Evolutionary conservation across 306 rosid genomes (phyloP).

Genomic region (Gleditsia sinensis): DNA sequence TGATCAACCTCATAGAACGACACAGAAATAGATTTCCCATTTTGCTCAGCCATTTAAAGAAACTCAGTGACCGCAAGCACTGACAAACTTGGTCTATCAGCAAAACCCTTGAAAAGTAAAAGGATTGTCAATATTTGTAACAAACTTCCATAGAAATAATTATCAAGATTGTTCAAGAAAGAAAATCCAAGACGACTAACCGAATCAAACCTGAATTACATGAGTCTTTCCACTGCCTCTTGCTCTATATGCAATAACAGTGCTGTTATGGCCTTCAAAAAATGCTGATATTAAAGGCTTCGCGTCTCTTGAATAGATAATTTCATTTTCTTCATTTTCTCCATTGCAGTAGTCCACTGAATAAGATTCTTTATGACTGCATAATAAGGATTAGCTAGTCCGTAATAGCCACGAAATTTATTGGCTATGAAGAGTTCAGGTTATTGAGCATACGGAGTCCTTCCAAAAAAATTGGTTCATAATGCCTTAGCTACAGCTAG

Average conservation of each 20-base stretch:
- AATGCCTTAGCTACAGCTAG: neutral
- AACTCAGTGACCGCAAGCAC: constrained; percentile 62
- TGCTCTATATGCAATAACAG: constrained; percentile 81
- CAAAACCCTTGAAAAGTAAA: constrained; percentile 65
- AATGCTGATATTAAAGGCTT: constrained; percentile 61
- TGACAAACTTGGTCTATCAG: constrained; percentile 73
- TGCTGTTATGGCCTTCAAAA: constrained; percentile 71
- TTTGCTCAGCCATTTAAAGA: constrained; percentile 58
- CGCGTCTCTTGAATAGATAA: constrained; percentile 65
- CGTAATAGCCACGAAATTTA: neutral
- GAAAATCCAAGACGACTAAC: neutral
- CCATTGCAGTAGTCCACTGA: constrained; percentile 69
- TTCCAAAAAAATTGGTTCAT: neutral
- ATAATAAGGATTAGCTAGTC: neutral
- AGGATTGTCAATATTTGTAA: constrained; percentile 6
- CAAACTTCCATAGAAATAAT: constrained; percentile 5
- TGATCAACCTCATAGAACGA: constrained; percentile 82
- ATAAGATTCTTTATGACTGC: constrained; percentile 65
- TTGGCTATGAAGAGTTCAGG: neutral
- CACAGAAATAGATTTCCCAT: constrained; percentile 51
- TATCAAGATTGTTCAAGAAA: constrained; percentile 13
- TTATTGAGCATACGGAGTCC: neutral
- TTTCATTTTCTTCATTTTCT: constrained; percentile 58
- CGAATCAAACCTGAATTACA: constrained; percentile 64
- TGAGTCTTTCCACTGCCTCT: constrained; percentile 84